Conservation (phyloP, 768 basidiomycete species). For the Rhizopogon vulgaris region DNA sequence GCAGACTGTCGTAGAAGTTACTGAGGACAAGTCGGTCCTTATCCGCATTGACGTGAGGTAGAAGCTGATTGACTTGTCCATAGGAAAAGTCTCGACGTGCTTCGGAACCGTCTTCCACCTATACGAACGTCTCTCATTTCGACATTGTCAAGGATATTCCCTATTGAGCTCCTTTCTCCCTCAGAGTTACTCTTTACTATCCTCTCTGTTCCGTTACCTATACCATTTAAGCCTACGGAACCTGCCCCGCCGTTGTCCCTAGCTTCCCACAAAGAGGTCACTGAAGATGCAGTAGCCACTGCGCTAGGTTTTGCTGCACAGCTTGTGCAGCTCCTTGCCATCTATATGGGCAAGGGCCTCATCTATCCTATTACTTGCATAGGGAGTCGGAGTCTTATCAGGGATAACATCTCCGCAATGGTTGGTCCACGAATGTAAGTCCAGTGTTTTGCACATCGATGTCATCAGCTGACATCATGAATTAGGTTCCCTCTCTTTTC, state of each 20-base stretch:
- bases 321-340: conserved; percentile 74
- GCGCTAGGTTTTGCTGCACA: conserved; percentile 90
- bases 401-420: conserved; percentile 92
- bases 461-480: conserved; percentile 7
- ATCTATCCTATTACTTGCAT: conserved; percentile 88
- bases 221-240: conserved; percentile 66
- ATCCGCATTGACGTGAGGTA: conserved; percentile 1
- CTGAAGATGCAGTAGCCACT: conserved; percentile 82
- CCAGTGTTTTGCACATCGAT: conserved; percentile 1
- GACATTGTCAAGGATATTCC: conserved; percentile 72
- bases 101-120: conserved; percentile 44
- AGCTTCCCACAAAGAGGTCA: conserved; percentile 60
- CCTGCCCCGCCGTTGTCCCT: conserved; percentile 79
- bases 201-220: conserved; percentile 83
- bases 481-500: conserved; percentile 91
- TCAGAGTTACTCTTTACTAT: conserved; percentile 89
- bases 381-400: conserved; percentile 86
- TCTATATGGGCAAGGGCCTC: conserved; percentile 68
- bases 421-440: conserved; percentile 90
- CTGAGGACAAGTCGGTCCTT: conserved; percentile 32
- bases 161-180: conserved; percentile 81
- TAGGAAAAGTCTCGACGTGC: conserved; percentile 42
- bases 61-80: neutral
- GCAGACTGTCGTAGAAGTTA: conserved; percentile 27
- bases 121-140: conserved; percentile 63